phyloP scores from a whole-genome alignment of 176 grass and related monocot species.

The Triticum aestivum region IWGSC_CS_RefSeq_v2.1 NC_057814.1:222926445-222926944 shows the following conservation, averaged over 20 bases:
- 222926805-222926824: not conserved
- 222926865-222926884: not conserved
- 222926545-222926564: not conserved
- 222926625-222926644: slow-evolving; percentile 65
- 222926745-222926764: not conserved
- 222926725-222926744: not conserved
- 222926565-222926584: not conserved
- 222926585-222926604: not conserved
- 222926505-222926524: slow-evolving; percentile 75
- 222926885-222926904: not conserved
- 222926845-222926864: not conserved
- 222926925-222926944: slow-evolving; percentile 19
- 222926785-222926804: not conserved
- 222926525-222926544: slow-evolving; percentile 80
- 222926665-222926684: slow-evolving; percentile 70
- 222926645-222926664: slow-evolving; percentile 56
- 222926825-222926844: not conserved
- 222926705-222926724: slow-evolving; percentile 40
- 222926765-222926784: not conserved
- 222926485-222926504: slow-evolving; percentile 60
- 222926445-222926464: slow-evolving; percentile 85
- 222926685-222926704: slow-evolving; percentile 87
- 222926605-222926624: slow-evolving; percentile 31
- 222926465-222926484: slow-evolving; percentile 56
- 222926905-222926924: not conserved